Percentiles rank a stretch among this genome's conserved stretches.
phyloP scores from a whole-genome alignment of 345 rosid species.

The Lepidium didymum region DNA sequence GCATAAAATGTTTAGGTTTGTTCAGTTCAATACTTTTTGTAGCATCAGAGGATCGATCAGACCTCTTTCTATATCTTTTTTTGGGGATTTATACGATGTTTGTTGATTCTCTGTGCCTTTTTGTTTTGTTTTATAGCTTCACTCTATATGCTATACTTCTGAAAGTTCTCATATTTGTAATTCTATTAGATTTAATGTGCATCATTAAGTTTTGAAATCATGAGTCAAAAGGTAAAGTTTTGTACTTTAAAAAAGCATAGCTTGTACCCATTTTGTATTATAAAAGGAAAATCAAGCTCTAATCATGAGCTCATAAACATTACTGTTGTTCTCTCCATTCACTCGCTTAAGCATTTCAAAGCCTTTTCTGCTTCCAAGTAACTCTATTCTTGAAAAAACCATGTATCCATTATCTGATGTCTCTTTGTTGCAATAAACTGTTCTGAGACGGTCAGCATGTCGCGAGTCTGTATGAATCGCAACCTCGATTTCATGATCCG shows the following conservation, averaged over 20 bases:
- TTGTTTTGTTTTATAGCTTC: not conserved
- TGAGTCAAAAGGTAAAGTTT: not conserved
- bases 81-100: conserved; percentile 9
- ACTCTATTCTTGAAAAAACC: conserved; percentile 58
- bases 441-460: conserved; percentile 75
- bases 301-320: conserved; percentile 72
- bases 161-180: conserved; percentile 18
- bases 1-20: conserved; percentile 28
- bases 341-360: conserved; percentile 85
- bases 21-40: conserved; percentile 26
- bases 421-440: conserved; percentile 54
- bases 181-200: conserved; percentile 1
- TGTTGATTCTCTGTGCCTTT: conserved; percentile 14
- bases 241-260: not conserved
- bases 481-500: conserved; percentile 50
- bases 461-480: conserved; percentile 86
- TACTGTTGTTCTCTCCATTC: conserved; percentile 65
- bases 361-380: conserved; percentile 68
- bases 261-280: not conserved
- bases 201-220: not conserved
- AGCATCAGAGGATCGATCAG: conserved; percentile 17
- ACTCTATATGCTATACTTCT: conserved; percentile 11
- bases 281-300: conserved; percentile 42
- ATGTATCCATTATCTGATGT: conserved; percentile 35
- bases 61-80: conserved; percentile 5